Conservation (phyloP, 1,139 yeast species). For the Blastobotrys arbuscula region DNA sequence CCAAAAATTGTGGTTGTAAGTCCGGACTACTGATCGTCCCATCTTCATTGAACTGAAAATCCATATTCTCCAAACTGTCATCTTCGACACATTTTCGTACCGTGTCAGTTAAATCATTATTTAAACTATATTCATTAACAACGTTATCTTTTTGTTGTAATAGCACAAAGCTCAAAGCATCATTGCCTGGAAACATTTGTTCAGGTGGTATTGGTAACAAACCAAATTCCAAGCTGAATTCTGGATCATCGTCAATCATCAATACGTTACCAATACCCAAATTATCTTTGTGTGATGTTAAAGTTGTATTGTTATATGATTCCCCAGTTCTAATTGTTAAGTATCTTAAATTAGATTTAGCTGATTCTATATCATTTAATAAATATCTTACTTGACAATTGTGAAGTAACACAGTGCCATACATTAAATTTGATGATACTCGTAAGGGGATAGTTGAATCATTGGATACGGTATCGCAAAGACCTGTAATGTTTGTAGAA, state of each 20-base stretch:
- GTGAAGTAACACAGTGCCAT: conserved; percentile 12
- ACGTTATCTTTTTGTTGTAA: too few relatives aligned
- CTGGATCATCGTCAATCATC: conserved; percentile 8
- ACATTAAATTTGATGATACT: conserved; percentile 13
- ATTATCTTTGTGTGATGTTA: not conserved
- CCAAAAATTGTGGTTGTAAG: not conserved
- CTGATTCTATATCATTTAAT: not conserved
- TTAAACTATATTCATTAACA: too few relatives aligned
- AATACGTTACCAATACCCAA: not conserved
- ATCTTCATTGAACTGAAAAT: conserved; percentile 6
- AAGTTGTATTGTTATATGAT: not conserved
- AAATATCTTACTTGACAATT: conserved; percentile 7
- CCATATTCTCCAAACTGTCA: conserved; percentile 1
- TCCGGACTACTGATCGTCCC: conserved; percentile 1
- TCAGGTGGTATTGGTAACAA: conserved; percentile 14
- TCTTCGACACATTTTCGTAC: not conserved
- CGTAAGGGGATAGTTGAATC: conserved; percentile 8
- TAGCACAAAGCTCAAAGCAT: too few relatives aligned
- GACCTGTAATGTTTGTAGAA: conserved; percentile 1
- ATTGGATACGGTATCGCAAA: conserved; percentile 6
- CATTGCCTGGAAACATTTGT: conserved; percentile 1
- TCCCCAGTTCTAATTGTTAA: not conserved
- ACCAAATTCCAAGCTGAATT: conserved; percentile 13
- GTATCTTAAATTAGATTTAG: not conserved
- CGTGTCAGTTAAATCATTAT: conserved; percentile 18